Evolutionary conservation across 345 rosid genomes (phyloP), one percentile per base, ranked within the genome.

Genomic region (Lepidium africanum): DNA sequence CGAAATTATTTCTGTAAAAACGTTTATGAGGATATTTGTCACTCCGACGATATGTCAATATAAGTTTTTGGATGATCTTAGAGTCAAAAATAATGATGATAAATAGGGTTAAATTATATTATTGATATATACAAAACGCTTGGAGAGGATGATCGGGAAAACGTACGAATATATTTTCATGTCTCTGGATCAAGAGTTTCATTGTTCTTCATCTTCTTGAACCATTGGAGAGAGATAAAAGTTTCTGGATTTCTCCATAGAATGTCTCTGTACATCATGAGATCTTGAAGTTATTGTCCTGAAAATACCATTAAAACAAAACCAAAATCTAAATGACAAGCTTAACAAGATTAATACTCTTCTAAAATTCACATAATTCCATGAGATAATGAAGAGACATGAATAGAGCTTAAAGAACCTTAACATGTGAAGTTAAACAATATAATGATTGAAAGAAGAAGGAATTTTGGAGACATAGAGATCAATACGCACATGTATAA

Each of bases 141-240:
- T 73, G 77, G 77, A 58, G 59, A 40, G 53, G 39, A 15, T 39
- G 71, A 65, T 73, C 77, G 77, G 77, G 77, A 73, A 58, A 49
- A 48, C 7, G 45, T 30, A 57, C 8, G 9, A 36, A 40, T n/a
- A 8, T 8, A 2, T 16, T 50, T 14, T 39, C 14, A 57, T 12
- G 53, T 13, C 71, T 65, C 55, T 42, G 38, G 27, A 10, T 39
- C 2, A 6, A 51, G 12, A 17, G 30, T 17, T 8, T 39, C 13
- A 48, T 13, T 17, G 17, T 48, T 27, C 11, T 7, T 52, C 64
- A 56, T 39, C 52, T 72, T 72, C 58, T 39, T 14, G 51, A 47
- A 46, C 70, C 65, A 63, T 63, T 47, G 42, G 58, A 15, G 8
- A 16, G 8, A 54, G 42, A 51, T 6, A 35, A 63, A 71, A n/a